phyloP scores from a whole-genome alignment of 2,329 filamentous ascomycete species.

The Aspergillus phoenicis region DNA sequence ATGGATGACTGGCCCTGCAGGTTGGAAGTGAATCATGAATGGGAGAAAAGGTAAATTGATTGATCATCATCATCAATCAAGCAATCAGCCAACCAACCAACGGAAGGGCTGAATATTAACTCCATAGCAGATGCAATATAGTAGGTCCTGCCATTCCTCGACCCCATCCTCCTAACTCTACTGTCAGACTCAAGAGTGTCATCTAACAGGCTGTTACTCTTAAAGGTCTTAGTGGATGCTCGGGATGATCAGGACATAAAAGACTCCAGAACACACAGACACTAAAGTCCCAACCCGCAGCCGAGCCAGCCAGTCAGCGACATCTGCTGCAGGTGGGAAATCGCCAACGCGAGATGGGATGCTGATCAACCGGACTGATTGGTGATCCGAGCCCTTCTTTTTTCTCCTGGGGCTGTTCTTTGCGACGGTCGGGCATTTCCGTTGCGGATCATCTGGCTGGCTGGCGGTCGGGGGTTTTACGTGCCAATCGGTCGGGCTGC shows the following conservation, averaged over 20 bases:
- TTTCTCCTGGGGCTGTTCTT: conserved; percentile 11
- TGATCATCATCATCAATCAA: too few species aligned
- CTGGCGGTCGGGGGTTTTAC: conserved; percentile 33
- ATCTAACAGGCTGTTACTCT: too few species aligned
- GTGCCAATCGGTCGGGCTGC: conserved; percentile 29
- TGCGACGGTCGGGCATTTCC: conserved; percentile 33
- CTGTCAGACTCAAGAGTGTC: too few species aligned
- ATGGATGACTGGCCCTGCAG: not conserved
- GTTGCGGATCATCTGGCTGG: conserved; percentile 34
- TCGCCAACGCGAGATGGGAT: conserved; percentile 16
- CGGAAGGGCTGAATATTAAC: too few species aligned
- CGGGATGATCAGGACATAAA: not conserved
- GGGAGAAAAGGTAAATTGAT: not conserved
- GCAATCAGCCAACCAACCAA: too few species aligned
- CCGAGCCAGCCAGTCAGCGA: conserved; percentile 7
- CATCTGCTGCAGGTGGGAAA: conserved; percentile 17
- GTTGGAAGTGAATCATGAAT: not conserved
- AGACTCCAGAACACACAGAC: not conserved
- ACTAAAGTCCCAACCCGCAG: conserved; percentile 1
- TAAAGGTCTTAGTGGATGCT: not conserved
- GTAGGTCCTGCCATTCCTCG: too few species aligned
- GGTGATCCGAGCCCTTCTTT: conserved; percentile 17
- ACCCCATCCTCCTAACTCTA: too few species aligned
- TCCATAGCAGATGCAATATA: too few species aligned
- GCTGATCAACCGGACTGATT: conserved; percentile 18